Base-by-base conservation (phyloP, 1,139 yeast genomes). In the Geotrichum aggregatum region DNA sequence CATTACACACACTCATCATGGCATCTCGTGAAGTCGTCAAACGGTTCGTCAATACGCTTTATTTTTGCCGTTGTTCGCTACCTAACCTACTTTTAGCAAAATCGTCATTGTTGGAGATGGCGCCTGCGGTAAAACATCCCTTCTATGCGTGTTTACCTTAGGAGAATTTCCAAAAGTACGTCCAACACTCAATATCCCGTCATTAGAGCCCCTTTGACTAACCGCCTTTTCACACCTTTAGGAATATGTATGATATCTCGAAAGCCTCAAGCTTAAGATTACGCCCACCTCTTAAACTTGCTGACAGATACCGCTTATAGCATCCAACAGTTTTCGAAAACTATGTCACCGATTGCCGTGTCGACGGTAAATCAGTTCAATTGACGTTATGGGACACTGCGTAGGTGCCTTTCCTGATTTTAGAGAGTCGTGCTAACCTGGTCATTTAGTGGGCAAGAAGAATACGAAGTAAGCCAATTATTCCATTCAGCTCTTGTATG, bases 321-420 rank as follows among this genome's bases (percentile, higher is more conserved):
- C 94, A 87, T 59, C 98, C 98, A 2, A 91, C 98, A 0, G 97
- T 91, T 7, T 91, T 91, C 69, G 98, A 91, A 63, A 91, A 89
- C 68, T 89, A 91, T 67, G 96, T 88, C 24, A 87, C 96, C 1
- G 95, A 87, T 64, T 87, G 96, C 66, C 75, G 96, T 52, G 94
- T 88, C 30, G 96, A 88, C 64, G 96, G 96, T 13, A 88, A 88
- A 61, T 83, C 92, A 11, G 95, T 91, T 2, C 87, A 89, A 59
- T 71, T 91, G 56, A 94, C 96, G 1, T 71, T 91, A 36, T 91
- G 98, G 97, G 97, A 91, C 67, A 91, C 97, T 3, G 97, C 97
- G 67, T 65, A 60, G 43, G 68, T 62, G 18, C 31, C 14, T 6
- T 44, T 21, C 14, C 16, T 31, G 42, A 6, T 41, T 41, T 24